Base-by-base conservation (phyloP, 108 stramenopile species). In the Cafeteria roenbergensis region DNA sequence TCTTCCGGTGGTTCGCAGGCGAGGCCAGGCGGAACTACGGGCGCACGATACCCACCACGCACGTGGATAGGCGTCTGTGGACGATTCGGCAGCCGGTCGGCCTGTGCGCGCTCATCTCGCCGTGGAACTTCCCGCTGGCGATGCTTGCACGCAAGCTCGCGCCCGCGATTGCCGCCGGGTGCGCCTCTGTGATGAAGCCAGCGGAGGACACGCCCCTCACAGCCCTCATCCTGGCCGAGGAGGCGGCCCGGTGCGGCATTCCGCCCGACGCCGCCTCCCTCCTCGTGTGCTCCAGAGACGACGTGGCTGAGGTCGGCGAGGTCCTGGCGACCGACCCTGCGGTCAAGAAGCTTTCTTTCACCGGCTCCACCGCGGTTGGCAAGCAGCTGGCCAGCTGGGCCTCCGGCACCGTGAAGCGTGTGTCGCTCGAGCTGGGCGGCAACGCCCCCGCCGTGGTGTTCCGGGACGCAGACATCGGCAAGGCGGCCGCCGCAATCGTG, bases 51-150 rank as follows among this genome's bases (percentile, higher is more conserved):
- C 50, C 61, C 54, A 62, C 29, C 55, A 64, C 24, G n/a, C 28
- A 9, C 0, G 31, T 37, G 0, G 66, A 78, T 24, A 84, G 88
- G 33, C 76, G 75, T 58, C 50, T 87, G 35, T 69, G 90, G 78
- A 86, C 86, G 12, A 64, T 80, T 12, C 80, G 88, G 2, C 82
- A 94, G 73, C 87, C 91, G 14, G 86, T 95, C 1, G 94, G 94
- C 36, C 87, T 92, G 24, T 62, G 38, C 55, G 62, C 38, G 4
- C 58, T 88, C 14, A 83, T 93, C n/a, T 87, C 90, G 30, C 96
- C 96, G 22, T 95, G 93, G 93, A 98, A 98, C 75, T 98, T 95
- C 71, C 97, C 97, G 0, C 52, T 79, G 32, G 93, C 93, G 24
- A 94, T 97, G 96, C 84, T 95, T 32, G 89, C 94, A 17, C 80